Evolutionary conservation across 2,329 filamentous ascomycete species (phyloP).

Genomic region (Graphilbum fragrans): DNA sequence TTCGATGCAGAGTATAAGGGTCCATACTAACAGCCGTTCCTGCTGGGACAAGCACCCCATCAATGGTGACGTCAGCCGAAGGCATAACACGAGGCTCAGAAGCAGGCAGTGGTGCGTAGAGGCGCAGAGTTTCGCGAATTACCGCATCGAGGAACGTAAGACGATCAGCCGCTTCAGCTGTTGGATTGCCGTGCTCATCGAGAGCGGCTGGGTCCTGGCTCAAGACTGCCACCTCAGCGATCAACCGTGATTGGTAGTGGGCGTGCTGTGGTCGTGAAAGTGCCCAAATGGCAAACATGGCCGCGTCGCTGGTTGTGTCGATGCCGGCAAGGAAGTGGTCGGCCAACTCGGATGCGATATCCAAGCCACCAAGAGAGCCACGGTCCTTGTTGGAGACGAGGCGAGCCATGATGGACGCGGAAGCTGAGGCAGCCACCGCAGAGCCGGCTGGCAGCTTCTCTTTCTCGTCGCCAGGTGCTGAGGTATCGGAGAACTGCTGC

Average conservation of each 20-base stretch:
- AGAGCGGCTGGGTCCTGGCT: slow-evolving; percentile 10
- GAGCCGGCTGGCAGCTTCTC: neutral
- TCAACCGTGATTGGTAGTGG: slow-evolving; percentile 29
- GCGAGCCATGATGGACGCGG: slow-evolving; percentile 22
- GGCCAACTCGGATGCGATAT: slow-evolving; percentile 39
- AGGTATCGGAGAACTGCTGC: slow-evolving; percentile 7
- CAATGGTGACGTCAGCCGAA: slow-evolving; percentile 14
- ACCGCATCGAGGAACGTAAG: slow-evolving; percentile 33
- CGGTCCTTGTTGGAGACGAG: slow-evolving; percentile 13
- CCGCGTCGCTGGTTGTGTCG: slow-evolving; percentile 33
- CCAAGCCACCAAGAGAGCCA: slow-evolving; percentile 25
- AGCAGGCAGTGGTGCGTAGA: slow-evolving; percentile 38
- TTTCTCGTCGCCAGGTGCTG: neutral
- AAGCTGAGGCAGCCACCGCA: slow-evolving; percentile 6
- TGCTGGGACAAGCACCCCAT: slow-evolving; percentile 12
- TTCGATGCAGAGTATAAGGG: slow-evolving; percentile 16
- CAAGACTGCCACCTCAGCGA: slow-evolving; percentile 23
- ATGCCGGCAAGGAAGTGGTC: slow-evolving; percentile 42
- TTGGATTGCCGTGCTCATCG: slow-evolving; percentile 18
- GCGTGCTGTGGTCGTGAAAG: slow-evolving; percentile 30
- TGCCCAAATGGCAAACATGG: slow-evolving; percentile 37
- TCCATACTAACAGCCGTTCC: slow-evolving; percentile 13
- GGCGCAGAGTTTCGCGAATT: slow-evolving; percentile 35
- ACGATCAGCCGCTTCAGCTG: slow-evolving; percentile 21
- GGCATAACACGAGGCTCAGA: slow-evolving; percentile 32